A percentile compares a stretch with the other conserved stretches of the same genome.
Evolutionary conservation across 2,329 filamentous ascomycete genomes (phyloP).

Genomic region (Aspergillus candidus): DNA sequence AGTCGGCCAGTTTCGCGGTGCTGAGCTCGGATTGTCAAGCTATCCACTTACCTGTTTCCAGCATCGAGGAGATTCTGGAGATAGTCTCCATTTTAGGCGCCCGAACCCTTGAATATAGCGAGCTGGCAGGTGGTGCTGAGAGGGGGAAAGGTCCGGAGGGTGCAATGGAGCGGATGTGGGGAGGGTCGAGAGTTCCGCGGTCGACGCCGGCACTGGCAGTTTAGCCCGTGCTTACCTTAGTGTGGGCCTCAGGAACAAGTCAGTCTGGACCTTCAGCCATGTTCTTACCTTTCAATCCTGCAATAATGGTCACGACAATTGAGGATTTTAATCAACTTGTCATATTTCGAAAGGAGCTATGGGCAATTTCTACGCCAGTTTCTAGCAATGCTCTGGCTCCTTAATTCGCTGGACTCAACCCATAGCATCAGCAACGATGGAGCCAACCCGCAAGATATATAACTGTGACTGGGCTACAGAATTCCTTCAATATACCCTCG

Average conservation of each 20-base stretch:
- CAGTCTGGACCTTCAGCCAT: too few relatives aligned
- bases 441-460: conserved; percentile 19
- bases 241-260: too few relatives aligned
- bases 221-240: too few relatives aligned
- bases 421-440: conserved; percentile 14
- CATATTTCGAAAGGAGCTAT: too few relatives aligned
- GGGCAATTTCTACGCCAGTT: too few relatives aligned
- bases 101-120: conserved; percentile 11
- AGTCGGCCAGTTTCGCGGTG: conserved; percentile 12
- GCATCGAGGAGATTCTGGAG: conserved; percentile 83
- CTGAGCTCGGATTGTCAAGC: neutral
- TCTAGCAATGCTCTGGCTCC: too few relatives aligned
- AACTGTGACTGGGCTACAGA: conserved; percentile 48
- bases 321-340: too few relatives aligned
- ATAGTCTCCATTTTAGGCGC: conserved; percentile 77
- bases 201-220: too few relatives aligned
- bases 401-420: conserved; percentile 1
- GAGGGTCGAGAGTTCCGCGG: neutral
- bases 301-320: too few relatives aligned
- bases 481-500: conserved; percentile 60
- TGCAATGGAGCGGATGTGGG: conserved; percentile 6
- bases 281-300: too few relatives aligned
- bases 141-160: neutral
- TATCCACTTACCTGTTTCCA: conserved; percentile 73
- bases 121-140: conserved; percentile 1